These are phyloP conservation scores for Myxozyma neotropica DNA, from an alignment of 805 yeast species.

Conservation along the genomic window DNA sequence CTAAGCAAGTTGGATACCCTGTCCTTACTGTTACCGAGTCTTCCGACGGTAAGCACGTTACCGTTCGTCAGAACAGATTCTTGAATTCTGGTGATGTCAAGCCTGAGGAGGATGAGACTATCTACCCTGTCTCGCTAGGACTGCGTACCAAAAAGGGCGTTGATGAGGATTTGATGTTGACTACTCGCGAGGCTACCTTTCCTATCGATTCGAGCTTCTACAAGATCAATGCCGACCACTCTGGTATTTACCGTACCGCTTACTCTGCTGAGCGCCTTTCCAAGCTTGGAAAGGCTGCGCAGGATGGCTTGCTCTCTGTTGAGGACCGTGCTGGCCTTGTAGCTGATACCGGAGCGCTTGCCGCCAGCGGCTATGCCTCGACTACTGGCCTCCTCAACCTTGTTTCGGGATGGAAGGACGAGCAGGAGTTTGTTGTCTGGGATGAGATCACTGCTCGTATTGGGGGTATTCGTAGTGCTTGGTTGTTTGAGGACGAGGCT, in stretches of 20 bases:
- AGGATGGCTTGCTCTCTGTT: slow-evolving; percentile 53
- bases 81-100: slow-evolving; percentile 62
- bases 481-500: slow-evolving; percentile 52
- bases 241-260: slow-evolving; percentile 63
- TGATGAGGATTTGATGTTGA: slow-evolving; percentile 61
- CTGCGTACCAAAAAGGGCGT: slow-evolving; percentile 58
- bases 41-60: slow-evolving; percentile 42
- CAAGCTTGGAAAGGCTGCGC: slow-evolving; percentile 57
- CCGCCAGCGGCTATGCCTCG: slow-evolving; percentile 54
- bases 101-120: slow-evolving; percentile 57
- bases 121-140: slow-evolving; percentile 59
- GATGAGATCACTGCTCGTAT: slow-evolving; percentile 50
- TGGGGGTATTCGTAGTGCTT: slow-evolving; percentile 49
- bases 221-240: slow-evolving; percentile 63
- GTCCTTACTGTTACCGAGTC: slow-evolving; percentile 54
- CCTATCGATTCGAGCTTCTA: slow-evolving; percentile 51
- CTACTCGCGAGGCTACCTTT: slow-evolving; percentile 52
- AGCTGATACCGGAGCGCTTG: slow-evolving; percentile 60
- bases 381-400: slow-evolving; percentile 55
- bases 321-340: slow-evolving; percentile 68
- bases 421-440: slow-evolving; percentile 60
- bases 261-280: slow-evolving; percentile 56
- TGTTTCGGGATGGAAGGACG: slow-evolving; percentile 54
- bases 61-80: slow-evolving; percentile 61
- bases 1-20: slow-evolving; percentile 73